Base-by-base conservation (phyloP, 2,329 filamentous ascomycete genomes). In the Diaporthe citriasiana region DNA sequence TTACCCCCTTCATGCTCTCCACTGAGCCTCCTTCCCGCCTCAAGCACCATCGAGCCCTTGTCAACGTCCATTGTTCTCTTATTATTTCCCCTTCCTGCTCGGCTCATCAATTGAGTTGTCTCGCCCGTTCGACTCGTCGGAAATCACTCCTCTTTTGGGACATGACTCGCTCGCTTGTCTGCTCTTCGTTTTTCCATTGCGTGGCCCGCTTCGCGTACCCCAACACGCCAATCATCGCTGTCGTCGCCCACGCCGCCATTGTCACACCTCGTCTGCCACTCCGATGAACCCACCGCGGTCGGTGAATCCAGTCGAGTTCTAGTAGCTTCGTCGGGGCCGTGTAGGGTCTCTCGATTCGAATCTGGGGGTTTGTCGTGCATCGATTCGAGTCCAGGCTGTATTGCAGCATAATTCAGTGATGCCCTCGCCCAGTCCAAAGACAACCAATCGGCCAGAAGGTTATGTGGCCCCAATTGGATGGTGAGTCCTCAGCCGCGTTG, bases 391-490 rank as follows among this genome's bases (percentile, higher is more conserved):
- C n/a, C 59, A 45, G 25, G 4, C 40, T 40, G 25, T 42, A 45
- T 33, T 35, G n/a, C 59, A 27, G 25, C 42, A 35, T 50, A 63
- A 1, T 25, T 47, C 35, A 42, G 60, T 70, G 53, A 74, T 74
- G 74, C 63, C 72, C 68, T 72, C 74, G 19, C 42, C 63, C 19
- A 45, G 45, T 60, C 47, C 65, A 19, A 71, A 51, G 25, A 57
- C 57, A 51, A 53, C 40, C 57, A 56, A 60, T 73, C 60, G 74
- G 69, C 72, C 74, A 53, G 47, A 71, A 60, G 63, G 57, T 59
- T 70, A 63, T 19, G 59, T 75, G 47, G 74, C 74, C 33, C 74
- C 69, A 57, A 71, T 74, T 40, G 72, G 74, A 45, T 75, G 74
- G 74, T 73, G 60, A 74, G 74, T 74, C 2, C 19, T 47, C 47